A percentile compares a stretch with the other conserved stretches of the same genome.
These are phyloP conservation scores for Aechmea fasciata DNA, from an alignment of 176 grass and related monocot genomes.

Conservation along the genomic window DNA sequence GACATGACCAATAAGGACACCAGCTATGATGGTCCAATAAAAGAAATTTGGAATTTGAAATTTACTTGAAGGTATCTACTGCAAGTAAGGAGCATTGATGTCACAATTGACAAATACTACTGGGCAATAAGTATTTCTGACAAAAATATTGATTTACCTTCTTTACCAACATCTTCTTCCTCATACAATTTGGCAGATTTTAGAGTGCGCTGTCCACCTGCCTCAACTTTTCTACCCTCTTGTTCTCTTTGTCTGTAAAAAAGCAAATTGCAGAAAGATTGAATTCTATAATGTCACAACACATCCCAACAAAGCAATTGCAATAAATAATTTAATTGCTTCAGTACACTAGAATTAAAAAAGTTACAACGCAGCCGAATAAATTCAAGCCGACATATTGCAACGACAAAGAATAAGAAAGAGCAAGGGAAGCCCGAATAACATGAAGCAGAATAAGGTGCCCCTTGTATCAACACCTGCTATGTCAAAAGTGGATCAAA, in stretches of 20 bases:
- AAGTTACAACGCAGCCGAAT: too few relatives aligned
- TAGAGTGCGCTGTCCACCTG: conserved; percentile 8
- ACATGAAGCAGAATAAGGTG: too few relatives aligned
- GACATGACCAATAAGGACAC: too few relatives aligned
- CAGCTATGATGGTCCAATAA: too few relatives aligned
- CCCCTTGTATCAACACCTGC: too few relatives aligned
- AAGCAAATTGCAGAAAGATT: background rate
- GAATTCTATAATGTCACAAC: conserved; percentile 2
- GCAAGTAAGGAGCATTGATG: background rate
- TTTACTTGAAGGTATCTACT: background rate
- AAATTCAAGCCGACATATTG: too few relatives aligned
- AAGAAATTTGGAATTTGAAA: too few relatives aligned
- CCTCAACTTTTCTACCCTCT: conserved; percentile 24
- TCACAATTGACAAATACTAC: background rate
- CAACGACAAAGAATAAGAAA: too few relatives aligned
- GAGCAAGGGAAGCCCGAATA: too few relatives aligned
- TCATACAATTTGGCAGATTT: conserved; percentile 18
- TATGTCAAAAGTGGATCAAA: too few relatives aligned
- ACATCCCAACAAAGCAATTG: background rate
- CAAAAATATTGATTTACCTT: background rate
- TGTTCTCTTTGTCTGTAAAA: conserved; percentile 27
- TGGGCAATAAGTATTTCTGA: background rate
- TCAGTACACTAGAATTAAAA: background rate
- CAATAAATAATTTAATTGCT: background rate
- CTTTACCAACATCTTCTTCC: conserved; percentile 18